Base-by-base conservation (phyloP, 2,329 filamentous ascomycete species). In the Xenosphaeropsis pyriputrescens region DNA sequence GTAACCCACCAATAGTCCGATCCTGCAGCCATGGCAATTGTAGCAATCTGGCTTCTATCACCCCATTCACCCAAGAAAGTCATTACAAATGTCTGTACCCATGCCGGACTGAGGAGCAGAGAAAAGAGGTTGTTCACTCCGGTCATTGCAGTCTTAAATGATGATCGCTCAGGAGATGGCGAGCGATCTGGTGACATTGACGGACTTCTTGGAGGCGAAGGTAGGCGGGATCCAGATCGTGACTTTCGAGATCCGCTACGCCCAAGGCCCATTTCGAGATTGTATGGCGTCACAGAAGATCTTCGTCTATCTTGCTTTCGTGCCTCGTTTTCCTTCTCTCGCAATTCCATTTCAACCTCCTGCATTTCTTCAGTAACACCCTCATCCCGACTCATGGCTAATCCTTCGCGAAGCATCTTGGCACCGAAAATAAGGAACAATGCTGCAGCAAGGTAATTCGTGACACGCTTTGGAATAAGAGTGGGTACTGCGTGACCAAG, bases 1-100 rank as follows among this genome's bases (percentile, higher is more conserved):
- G 86, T 95, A 29, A 98, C 91, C 83, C 86, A 95, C 89, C 89
- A 96, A 59, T 96, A 98, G 57, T 98, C 91, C 58, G 93, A 85
- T 15, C 91, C 91, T 26, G 91, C 89, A 36, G 91, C 91, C 91
- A 98, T 98, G 38, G 91, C 91, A 54, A 98, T 93, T 0, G 91
- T 98, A 16, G 91, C 91, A 52, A 98, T 96, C 63, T 98, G 91
- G 56, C 85, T 93, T 48, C 91, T 77, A 54, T 98, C 91, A 40
- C 91, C 91, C 91, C 91, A 98, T 59, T 98, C 91, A 31, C 91
- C 91, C 19, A 98, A 64, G 62, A 98, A 98, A 2, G 91, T 98
- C 91, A 98, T 98, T 50, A 93, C 75, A 55, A 98, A 98, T 0
- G 91, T 98, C 61, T 96, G 89, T 12, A 98, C 91, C 91, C 91